phyloP scores from a whole-genome alignment of 2,329 filamentous ascomycete species.

The Chaetomiaceae sp. region DNA sequence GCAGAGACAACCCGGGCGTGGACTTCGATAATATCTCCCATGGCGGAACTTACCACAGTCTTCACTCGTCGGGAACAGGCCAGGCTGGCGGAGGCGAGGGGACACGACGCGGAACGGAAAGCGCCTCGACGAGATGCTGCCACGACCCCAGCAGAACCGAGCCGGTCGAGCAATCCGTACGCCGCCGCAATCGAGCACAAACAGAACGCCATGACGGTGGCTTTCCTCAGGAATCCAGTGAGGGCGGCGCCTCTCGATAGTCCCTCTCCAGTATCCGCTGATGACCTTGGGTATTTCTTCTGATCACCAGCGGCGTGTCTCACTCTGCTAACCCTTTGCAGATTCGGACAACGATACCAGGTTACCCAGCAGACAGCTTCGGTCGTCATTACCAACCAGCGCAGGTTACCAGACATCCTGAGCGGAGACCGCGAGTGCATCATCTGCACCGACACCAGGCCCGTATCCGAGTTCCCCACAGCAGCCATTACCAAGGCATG shows the following conservation, averaged over 20 bases:
- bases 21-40: not conserved
- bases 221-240: slow-evolving; percentile 27
- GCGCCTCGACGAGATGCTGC: not conserved
- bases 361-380: slow-evolving; percentile 26
- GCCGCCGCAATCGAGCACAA: slow-evolving; percentile 31
- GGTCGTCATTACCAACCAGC: slow-evolving; percentile 32
- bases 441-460: slow-evolving; percentile 36
- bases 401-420: slow-evolving; percentile 25
- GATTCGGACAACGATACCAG: slow-evolving; percentile 37
- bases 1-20: not conserved
- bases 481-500: slow-evolving; percentile 34
- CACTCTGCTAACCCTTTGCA: slow-evolving; percentile 9
- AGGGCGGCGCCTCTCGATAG: not conserved
- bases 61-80: not conserved
- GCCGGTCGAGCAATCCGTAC: slow-evolving; percentile 29
- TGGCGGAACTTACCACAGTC: not conserved
- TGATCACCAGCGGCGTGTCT: too few species aligned
- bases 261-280: not conserved
- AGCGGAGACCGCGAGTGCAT: slow-evolving; percentile 32
- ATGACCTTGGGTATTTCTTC: slow-evolving; percentile 21
- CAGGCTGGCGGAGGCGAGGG: not conserved
- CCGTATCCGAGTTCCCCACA: slow-evolving; percentile 30
- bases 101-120: not conserved
- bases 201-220: slow-evolving; percentile 31
- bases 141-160: not conserved